Conservation (phyloP, 768 basidiomycete species). For the Clitopilus hobsonii region DNA sequence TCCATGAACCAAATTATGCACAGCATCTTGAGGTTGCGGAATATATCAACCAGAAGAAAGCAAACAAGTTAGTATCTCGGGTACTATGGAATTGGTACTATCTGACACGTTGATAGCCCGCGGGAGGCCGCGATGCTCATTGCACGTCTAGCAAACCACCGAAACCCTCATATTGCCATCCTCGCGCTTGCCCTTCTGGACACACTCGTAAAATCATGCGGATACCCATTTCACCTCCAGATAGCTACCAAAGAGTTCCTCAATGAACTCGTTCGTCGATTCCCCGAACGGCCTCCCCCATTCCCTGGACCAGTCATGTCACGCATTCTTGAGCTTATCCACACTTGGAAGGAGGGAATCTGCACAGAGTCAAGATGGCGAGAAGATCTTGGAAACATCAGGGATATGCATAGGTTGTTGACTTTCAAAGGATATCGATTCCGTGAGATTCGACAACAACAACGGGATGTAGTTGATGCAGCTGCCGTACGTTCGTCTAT, state of each 20-base stretch:
- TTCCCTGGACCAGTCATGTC: constrained; percentile 95
- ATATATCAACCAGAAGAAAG: constrained; percentile 90
- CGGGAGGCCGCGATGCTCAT: constrained; percentile 88
- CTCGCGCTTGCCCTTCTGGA: constrained; percentile 84
- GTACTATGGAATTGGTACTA: constrained; percentile 1
- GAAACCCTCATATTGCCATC: constrained; percentile 87
- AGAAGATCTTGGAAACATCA: constrained; percentile 93
- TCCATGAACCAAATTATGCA: constrained; percentile 88
- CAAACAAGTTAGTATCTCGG: constrained; percentile 72
- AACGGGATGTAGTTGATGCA: constrained; percentile 26
- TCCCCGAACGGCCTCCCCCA: constrained; percentile 95
- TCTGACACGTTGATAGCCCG: constrained; percentile 44
- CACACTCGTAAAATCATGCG: constrained; percentile 91
- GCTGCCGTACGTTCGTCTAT: constrained; percentile 35
- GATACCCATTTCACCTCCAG: constrained; percentile 96
- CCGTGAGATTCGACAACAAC: constrained; percentile 42
- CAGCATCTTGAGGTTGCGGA: constrained; percentile 93
- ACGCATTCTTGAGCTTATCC: constrained; percentile 87
- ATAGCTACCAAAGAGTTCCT: constrained; percentile 96
- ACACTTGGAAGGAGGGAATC: constrained; percentile 92
- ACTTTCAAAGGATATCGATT: constrained; percentile 91
- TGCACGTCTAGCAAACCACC: constrained; percentile 83
- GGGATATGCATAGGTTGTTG: constrained; percentile 94
- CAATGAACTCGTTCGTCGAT: constrained; percentile 95
- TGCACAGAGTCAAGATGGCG: constrained; percentile 88